Conservation (phyloP, 306 rosid genomes). For the Corylus avellana region DNA sequence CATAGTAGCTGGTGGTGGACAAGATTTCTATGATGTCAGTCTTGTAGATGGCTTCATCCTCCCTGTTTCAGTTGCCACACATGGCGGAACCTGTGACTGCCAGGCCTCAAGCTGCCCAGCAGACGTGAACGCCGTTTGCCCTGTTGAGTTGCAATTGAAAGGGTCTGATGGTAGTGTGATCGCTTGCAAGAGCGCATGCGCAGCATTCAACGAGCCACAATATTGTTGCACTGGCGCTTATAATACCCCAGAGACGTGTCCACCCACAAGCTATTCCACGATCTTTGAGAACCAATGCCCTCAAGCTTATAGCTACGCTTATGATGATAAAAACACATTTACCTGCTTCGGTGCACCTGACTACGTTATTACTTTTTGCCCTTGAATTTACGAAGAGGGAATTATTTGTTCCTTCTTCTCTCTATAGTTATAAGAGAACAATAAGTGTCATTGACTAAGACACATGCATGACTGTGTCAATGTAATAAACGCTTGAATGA, state of each 20-base stretch:
- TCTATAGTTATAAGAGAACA: background rate
- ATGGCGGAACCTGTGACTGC: conserved; percentile 32
- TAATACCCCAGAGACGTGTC: too few species aligned
- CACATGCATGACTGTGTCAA: background rate
- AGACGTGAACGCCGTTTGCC: conserved; percentile 32
- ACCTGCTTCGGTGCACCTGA: too few species aligned
- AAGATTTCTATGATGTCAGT: conserved; percentile 43
- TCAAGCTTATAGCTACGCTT: too few species aligned
- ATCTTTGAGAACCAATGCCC: too few species aligned
- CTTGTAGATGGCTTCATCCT: conserved; percentile 48
- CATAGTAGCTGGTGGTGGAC: conserved; percentile 24
- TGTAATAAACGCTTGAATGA: too few species aligned
- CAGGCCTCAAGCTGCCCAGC: conserved; percentile 19
- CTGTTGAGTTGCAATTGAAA: conserved; percentile 26
- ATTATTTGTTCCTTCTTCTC: background rate
- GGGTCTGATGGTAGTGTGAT: conserved; percentile 35
- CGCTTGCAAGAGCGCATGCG: conserved; percentile 72
- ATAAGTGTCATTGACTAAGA: background rate
- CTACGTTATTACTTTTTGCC: too few species aligned
- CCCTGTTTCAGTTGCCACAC: conserved; percentile 29
- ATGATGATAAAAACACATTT: too few species aligned
- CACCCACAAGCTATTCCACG: too few species aligned
- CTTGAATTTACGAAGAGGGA: background rate
- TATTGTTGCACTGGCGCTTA: conserved; percentile 52
- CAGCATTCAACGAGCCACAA: conserved; percentile 37